Conservation (phyloP, 352 stramenopile genomes). For the Thraustochytrium sp. region DNA sequence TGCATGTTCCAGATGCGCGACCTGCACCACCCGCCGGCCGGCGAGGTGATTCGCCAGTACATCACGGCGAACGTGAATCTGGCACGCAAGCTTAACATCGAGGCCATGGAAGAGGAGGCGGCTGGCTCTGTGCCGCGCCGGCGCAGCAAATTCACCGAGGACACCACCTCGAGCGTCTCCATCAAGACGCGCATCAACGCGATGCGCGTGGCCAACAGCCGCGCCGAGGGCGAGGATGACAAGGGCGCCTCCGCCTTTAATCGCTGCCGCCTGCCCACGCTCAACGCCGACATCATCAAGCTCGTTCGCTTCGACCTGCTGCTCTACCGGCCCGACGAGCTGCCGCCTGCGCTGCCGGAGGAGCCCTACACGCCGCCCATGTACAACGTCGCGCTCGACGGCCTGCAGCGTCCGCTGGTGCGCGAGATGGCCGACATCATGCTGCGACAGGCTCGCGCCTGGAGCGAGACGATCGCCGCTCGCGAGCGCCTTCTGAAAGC, state of each 20-base stretch:
- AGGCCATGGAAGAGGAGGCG: neutral
- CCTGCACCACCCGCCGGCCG: neutral
- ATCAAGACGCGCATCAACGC: conserved; percentile 28
- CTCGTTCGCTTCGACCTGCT: neutral
- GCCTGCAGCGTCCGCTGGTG: neutral
- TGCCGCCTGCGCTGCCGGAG: neutral
- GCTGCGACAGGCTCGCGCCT: neutral
- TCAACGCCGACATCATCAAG: neutral
- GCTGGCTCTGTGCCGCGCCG: neutral
- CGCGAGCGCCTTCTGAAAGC: neutral
- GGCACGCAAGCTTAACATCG: neutral
- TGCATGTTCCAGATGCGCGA: conserved; percentile 21
- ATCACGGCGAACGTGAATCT: conserved; percentile 14
- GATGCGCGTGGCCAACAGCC: neutral
- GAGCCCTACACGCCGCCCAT: neutral
- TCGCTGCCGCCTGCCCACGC: neutral
- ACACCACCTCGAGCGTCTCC: conserved; percentile 7
- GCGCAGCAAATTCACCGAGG: neutral
- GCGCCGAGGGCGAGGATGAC: neutral
- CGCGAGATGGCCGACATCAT: conserved; percentile 28
- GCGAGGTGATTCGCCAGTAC: neutral
- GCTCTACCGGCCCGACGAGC: conserved; percentile 14
- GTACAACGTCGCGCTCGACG: neutral
- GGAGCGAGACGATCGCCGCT: neutral
- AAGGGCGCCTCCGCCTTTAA: neutral